Evolutionary conservation across 192 early-diverging fungal genomes (phyloP), one percentile per base, ranked within the genome.

Genomic region (Gaertneriomyces sp.): DNA sequence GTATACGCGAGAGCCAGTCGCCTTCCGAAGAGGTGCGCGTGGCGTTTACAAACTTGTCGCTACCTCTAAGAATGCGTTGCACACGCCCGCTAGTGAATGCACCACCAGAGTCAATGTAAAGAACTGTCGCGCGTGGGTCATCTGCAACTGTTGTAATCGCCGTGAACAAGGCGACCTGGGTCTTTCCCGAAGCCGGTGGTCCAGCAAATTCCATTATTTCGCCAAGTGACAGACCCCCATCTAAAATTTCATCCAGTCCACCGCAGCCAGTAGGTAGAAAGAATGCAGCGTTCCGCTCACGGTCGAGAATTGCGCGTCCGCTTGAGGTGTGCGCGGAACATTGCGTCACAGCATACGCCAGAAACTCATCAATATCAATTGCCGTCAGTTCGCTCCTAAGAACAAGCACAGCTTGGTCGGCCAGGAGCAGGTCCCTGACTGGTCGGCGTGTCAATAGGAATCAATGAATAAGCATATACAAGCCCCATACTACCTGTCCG

Each of bases 191-290:
- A 8, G 60, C 17, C 14, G 68, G 52, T 12, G 68, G 49, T 11
- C 68, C 68, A 6, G 68, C 68, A 3, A 69, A 53, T 53, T 69
- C 68, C 10, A 41, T 46, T 7, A 69, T 55, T 45, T 69, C 68
- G 14, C 68, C 68, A 6, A 33, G 11, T 20, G 12, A 3, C 8
- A 19, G 52, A 11, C 68, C 68, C 8, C 68, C 68, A 14, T 53
- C 58, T 40, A 69, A 43, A n/a, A 69, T 46, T 9, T 69, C 51
- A 41, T 69, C 68, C n/a, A 69, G 41, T 19, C 68, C 25, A 33
- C 25, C 0, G 25, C 25, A 33, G 25, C 25, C 25, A 33, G 25
- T 33, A 33, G 25, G 25, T 33, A 33, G 25, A 33, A 33, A 33
- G 25, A 33, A 33, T 2, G 25, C 25, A 33, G 25, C 25, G 25